Base-by-base conservation (phyloP, 208 protist species). In the Wallacemonas sp. region DNA sequence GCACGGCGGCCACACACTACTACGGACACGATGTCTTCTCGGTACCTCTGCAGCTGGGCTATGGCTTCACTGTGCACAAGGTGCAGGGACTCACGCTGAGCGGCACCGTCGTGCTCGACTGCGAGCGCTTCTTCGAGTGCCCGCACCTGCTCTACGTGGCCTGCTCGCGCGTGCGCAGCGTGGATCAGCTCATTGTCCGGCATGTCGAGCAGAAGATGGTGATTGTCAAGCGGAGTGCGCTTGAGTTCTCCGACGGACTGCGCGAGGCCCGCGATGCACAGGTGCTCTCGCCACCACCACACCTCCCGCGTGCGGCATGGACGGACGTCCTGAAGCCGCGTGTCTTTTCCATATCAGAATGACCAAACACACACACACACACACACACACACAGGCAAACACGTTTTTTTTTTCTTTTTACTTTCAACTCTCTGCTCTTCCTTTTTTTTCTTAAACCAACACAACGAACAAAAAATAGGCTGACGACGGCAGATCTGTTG, bases 21-120 rank as follows among this genome's bases (percentile, higher is more conserved):
- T 97, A 94, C 77, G 82, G 79, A 16, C 86, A 93, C 50, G 89
- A 92, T 32, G 78, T 95, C 14, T 78, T 80, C 67, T 62, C 77
- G 12, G 57, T 97, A 25, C 92, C 92, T 25, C 63, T 97, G 32
- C 86, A 94, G 74, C 78, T 97, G 38, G 92, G 86, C 26, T 97
- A 95, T 66, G 87, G 69, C 62, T 97, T 97, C 69, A 97, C 92
- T 3, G 90, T 97, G 39, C 92, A 97, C 79, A 97, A 97, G 76
- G 92, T 95, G 44, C 92, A 97, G 67, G 92, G 92, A 5, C 72
- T 97, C 26, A 96, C 89, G 14, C 66, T 97, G 14, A 66, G 91
- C 3, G 89, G 88, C 28, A 83, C 76, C 26, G 89, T 97, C 25
- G 84, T 95, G 22, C 77, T 97, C 1, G 92, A 97, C 74, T 95